Percentiles rank a stretch among this genome's conserved stretches.
These are phyloP conservation scores for Chloranthus sessilifolius DNA, from an alignment of 164 flowering plant species.

Conservation along the genomic window DNA sequence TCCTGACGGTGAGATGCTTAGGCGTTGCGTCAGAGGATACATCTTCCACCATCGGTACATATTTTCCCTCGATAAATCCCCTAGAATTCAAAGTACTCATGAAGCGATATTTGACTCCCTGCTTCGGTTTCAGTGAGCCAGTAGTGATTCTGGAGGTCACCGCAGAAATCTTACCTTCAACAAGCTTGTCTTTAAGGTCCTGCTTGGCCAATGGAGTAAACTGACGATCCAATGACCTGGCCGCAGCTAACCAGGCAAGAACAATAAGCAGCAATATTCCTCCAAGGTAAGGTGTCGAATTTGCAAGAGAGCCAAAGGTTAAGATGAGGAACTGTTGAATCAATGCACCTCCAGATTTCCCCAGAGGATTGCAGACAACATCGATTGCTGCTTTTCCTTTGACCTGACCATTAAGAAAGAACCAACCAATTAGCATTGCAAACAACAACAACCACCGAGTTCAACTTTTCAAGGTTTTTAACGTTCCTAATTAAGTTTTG, in stretches of 20 bases:
- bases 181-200: slow-evolving; percentile 23
- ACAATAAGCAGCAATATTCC: slow-evolving; percentile 19
- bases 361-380: slow-evolving; percentile 28
- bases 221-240: slow-evolving; percentile 22
- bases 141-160: slow-evolving; percentile 7
- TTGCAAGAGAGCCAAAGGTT: slow-evolving; percentile 24
- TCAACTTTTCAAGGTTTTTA: not conserved
- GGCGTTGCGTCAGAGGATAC: slow-evolving; percentile 12
- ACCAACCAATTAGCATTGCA: slow-evolving; percentile 4
- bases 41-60: slow-evolving; percentile 26
- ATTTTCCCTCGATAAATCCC: slow-evolving; percentile 29
- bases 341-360: slow-evolving; percentile 29
- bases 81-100: slow-evolving; percentile 23
- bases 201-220: slow-evolving; percentile 25
- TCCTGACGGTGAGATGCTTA: slow-evolving; percentile 12
- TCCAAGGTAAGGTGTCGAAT: slow-evolving; percentile 27
- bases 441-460: not conserved
- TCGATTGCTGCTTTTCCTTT: slow-evolving; percentile 32
- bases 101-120: slow-evolving; percentile 23
- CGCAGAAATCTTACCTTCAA: slow-evolving; percentile 24
- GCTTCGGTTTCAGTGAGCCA: slow-evolving; percentile 17
- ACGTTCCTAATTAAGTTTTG: not conserved
- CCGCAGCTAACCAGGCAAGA: slow-evolving; percentile 25
- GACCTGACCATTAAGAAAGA: slow-evolving; percentile 9
- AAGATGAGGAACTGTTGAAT: slow-evolving; percentile 26